Evolutionary conservation across 345 rosid species (phyloP), one percentile per base, ranked within the genome.

Genomic region (Rhodamnia argentea): DNA sequence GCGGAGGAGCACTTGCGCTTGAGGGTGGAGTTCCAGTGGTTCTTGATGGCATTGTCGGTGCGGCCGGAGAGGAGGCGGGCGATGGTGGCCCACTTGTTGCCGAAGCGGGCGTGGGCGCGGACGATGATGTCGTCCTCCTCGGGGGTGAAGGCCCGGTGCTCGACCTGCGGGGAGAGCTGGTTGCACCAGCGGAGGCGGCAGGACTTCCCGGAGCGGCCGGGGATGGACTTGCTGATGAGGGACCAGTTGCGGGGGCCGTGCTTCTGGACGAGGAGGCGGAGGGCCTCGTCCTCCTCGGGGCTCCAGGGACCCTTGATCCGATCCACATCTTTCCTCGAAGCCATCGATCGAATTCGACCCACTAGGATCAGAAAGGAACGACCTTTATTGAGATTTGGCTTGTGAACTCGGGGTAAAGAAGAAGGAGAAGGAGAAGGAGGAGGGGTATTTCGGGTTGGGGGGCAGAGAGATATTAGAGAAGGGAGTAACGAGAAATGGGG

Each of bases 241-340:
- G 99, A 93, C 99, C 99, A 96, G 93, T 95, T 96, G 51, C 98
- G 88, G 0, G 99, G 96, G 11, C 99, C 98, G 82, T 94, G 95
- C 54, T 86, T 92, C 16, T 91, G 93, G 1, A 96, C 99, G 40
- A 96, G 89, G 23, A 85, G 88, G 75, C 91, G 95, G 10, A 96
- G 90, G 76, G 93, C 93, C 44, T 96, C 98, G 83, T 96, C 99
- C 86, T 96, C 99, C 82, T 96, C 96, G 22, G 98, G 96, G 90
- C 96, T 96, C 99, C 99, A 96, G 18, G 98, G 99, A 24, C 99
- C 98, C 88, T 93, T 96, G 87, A 96, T 95, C 94, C 99, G 93
- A 88, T 96, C 99, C 90, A 90, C 88, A 54, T 84, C 64, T 42
- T 24, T 55, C 64, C 59, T 84, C 37, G 52, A 26, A 56, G 75